Conservation (phyloP, 208 protist genomes). For the Trypanosoma boissoni region DNA sequence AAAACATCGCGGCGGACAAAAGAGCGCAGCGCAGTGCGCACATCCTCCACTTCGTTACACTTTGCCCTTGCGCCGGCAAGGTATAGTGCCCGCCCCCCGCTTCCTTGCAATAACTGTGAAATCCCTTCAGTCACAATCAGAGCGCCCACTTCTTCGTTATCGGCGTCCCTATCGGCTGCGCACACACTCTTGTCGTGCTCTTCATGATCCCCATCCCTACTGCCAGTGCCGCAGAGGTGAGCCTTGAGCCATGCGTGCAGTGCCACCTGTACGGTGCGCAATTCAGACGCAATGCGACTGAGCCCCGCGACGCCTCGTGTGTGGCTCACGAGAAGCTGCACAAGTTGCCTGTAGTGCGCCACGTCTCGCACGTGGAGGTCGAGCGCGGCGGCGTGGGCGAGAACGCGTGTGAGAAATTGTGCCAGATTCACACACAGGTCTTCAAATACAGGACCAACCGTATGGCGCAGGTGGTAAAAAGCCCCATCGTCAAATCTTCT, state of each 20-base stretch:
- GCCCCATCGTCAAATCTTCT: slow-evolving; percentile 51
- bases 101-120: slow-evolving; percentile 14
- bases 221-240: too few species aligned
- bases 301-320: slow-evolving; percentile 20
- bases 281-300: slow-evolving; percentile 16
- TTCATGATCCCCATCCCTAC: too few species aligned
- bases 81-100: slow-evolving; percentile 24
- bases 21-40: slow-evolving; percentile 37
- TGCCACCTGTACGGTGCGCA: slow-evolving; percentile 19
- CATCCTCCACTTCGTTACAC: slow-evolving; percentile 28
- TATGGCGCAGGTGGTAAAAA: slow-evolving; percentile 32
- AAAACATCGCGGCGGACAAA: slow-evolving; percentile 51
- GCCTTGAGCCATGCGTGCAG: slow-evolving; percentile 48
- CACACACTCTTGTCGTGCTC: too few species aligned
- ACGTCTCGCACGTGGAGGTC: slow-evolving; percentile 46
- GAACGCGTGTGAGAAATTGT: slow-evolving; percentile 36
- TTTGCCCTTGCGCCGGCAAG: slow-evolving; percentile 30
- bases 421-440: slow-evolving; percentile 24
- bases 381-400: slow-evolving; percentile 35
- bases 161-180: background rate
- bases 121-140: slow-evolving; percentile 19
- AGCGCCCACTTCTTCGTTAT: background rate
- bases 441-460: slow-evolving; percentile 29
- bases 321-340: slow-evolving; percentile 35
- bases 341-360: slow-evolving; percentile 53